A percentile compares a stretch with the other conserved stretches of the same genome.
These are phyloP conservation scores for Paxillus ammoniavirescens DNA, from an alignment of 768 basidiomycete genomes.

Conservation along the genomic window DNA sequence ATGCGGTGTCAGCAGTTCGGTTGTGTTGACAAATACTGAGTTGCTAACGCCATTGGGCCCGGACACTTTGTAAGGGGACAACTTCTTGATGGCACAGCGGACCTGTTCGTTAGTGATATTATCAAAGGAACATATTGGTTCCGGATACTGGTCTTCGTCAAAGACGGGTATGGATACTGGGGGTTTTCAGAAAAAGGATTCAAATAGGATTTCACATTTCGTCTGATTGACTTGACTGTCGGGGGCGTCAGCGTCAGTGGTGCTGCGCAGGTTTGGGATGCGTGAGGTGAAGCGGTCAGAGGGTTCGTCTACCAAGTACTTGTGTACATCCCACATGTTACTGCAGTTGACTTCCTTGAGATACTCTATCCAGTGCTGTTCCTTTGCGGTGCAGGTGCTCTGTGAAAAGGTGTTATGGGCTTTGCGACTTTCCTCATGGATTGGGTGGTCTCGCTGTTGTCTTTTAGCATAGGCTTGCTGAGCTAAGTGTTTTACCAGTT, in stretches of 20 bases:
- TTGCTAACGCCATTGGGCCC: slow-evolving; percentile 29
- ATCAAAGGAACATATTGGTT: neutral
- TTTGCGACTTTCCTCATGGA: slow-evolving; percentile 13
- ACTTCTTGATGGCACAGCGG: neutral
- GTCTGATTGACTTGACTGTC: slow-evolving; percentile 10
- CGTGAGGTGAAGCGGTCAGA: neutral
- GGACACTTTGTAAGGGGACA: slow-evolving; percentile 17
- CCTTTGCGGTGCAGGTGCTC: neutral
- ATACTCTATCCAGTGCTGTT: slow-evolving; percentile 1
- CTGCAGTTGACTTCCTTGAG: neutral
- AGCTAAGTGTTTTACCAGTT: slow-evolving; percentile 11
- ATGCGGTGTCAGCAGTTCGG: slow-evolving; percentile 3
- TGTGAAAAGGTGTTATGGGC: slow-evolving; percentile 5
- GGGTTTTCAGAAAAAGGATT: slow-evolving; percentile 24
- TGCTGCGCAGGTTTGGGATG: neutral
- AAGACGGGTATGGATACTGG: neutral
- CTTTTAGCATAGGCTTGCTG: slow-evolving; percentile 2
- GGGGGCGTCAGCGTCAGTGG: too few relatives aligned
- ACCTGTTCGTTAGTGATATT: slow-evolving; percentile 18
- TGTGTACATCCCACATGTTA: neutral
- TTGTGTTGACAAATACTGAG: slow-evolving; percentile 10
- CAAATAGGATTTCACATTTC: slow-evolving; percentile 16
- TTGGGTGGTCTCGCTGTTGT: slow-evolving; percentile 18
- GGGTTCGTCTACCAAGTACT: neutral
- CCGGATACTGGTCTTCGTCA: slow-evolving; percentile 4